Conservation (phyloP, 257 asterid genomes). For the Nicotiana tabacum region DNA sequence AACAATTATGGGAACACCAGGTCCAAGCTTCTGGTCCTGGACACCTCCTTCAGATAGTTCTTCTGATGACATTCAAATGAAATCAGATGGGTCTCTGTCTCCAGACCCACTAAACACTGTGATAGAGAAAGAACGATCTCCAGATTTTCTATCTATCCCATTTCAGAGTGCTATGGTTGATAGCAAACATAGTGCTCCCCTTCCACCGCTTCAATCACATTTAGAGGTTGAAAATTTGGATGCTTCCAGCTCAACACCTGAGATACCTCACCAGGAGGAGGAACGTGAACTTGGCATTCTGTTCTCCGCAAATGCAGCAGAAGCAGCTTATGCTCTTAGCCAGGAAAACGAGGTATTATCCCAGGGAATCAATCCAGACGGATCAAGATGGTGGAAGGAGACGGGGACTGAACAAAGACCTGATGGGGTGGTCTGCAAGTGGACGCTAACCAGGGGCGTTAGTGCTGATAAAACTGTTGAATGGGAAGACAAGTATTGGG, state of each 20-base stretch:
- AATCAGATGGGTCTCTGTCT: slow-evolving; percentile 38
- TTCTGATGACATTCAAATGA: slow-evolving; percentile 20
- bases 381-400: slow-evolving; percentile 97
- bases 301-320: slow-evolving; percentile 70
- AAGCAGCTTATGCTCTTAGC: slow-evolving; percentile 69
- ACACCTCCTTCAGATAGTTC: slow-evolving; percentile 54
- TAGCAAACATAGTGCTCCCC: slow-evolving; percentile 25
- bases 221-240: slow-evolving; percentile 42
- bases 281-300: slow-evolving; percentile 56
- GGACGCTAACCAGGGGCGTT: slow-evolving; percentile 79
- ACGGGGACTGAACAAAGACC: slow-evolving; percentile 72
- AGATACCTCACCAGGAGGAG: slow-evolving; percentile 51
- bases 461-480: slow-evolving; percentile 68
- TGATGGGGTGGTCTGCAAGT: slow-evolving; percentile 83
- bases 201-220: slow-evolving; percentile 76
- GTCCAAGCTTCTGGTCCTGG: slow-evolving; percentile 97
- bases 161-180: slow-evolving; percentile 57
- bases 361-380: slow-evolving; percentile 54
- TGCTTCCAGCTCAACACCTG: slow-evolving; percentile 23
- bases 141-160: slow-evolving; percentile 56
- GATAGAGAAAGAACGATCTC: slow-evolving; percentile 57
- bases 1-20: slow-evolving; percentile 53
- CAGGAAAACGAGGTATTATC: slow-evolving; percentile 28
- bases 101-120: slow-evolving; percentile 40
- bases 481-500: slow-evolving; percentile 98